These are phyloP conservation scores for Fusarium sp. DNA, from an alignment of 2,329 filamentous ascomycete genomes.

Conservation along the genomic window DNA sequence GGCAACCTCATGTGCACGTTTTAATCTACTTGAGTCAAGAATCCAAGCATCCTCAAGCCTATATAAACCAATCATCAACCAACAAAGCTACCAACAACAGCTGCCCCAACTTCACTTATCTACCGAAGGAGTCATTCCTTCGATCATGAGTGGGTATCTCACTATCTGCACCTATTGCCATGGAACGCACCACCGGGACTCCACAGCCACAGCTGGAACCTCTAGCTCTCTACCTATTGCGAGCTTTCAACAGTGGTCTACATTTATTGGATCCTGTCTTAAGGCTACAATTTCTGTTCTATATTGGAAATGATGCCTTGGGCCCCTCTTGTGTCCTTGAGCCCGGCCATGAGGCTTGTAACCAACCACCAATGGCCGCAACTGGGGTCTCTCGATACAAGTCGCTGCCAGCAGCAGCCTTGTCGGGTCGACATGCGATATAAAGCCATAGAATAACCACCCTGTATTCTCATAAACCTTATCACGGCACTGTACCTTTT, in stretches of 20 bases:
- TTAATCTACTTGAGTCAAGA: neutral
- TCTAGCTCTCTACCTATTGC: slow-evolving; percentile 1
- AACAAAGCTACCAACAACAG: neutral
- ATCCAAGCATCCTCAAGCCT: neutral
- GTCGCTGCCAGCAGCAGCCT: neutral
- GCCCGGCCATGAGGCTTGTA: slow-evolving; percentile 33
- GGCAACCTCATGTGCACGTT: neutral
- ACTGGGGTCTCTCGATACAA: slow-evolving; percentile 16
- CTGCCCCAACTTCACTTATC: slow-evolving; percentile 12
- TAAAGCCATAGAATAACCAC: slow-evolving; percentile 32
- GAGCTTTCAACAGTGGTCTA: neutral
- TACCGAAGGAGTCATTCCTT: slow-evolving; percentile 20
- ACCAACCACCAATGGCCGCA: slow-evolving; percentile 36
- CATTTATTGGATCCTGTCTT: neutral
- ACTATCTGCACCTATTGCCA: slow-evolving; percentile 2
- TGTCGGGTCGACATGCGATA: slow-evolving; percentile 18
- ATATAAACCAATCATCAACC: neutral
- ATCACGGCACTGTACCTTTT: neutral
- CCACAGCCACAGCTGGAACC: slow-evolving; percentile 34
- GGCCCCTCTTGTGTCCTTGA: slow-evolving; percentile 24
- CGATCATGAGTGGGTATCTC: slow-evolving; percentile 4
- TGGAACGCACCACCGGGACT: slow-evolving; percentile 7
- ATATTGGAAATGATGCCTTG: slow-evolving; percentile 27
- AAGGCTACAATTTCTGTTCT: neutral
- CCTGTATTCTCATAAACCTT: neutral